Evolutionary conservation across 2,329 filamentous ascomycete species (phyloP), one percentile per base, ranked within the genome.

Genomic region (Cylindrodendrum hubeiense): DNA sequence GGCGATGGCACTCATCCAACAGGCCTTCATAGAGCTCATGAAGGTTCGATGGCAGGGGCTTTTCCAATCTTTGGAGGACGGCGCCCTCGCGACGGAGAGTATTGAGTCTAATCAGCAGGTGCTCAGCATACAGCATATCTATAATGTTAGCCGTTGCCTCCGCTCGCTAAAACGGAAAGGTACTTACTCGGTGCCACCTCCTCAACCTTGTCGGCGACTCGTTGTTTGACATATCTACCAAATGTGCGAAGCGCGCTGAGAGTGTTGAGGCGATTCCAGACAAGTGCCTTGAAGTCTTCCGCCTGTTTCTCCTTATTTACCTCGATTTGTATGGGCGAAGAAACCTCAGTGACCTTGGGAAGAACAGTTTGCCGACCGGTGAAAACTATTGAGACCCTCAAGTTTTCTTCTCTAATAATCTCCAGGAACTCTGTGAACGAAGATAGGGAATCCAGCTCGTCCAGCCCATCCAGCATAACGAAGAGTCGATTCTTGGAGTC

Each of bases 41-140:
- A 2, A 76, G 69, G 0, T 58, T 66, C 0, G 68, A 62, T 4
- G 79, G 71, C 2, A 75, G 44, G 0, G 70, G 58, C 19, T 73
- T 70, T 0, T 73, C 65, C 0, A 81, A 55, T 2, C 71, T 62
- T n/a, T 76, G 70, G 1, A 79, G 67, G 0, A 79, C 74, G 0
- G 77, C 75, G 5, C 75, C 72, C 53, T 80, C 78, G 0, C 79
- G 74, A 1, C 76, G 75, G 1, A 81, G 67, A 8, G 70, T 63
- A 8, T 78, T 71, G 4, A 81, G 64, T 0, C 76, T 67, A 7
- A 65, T 44, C 0, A 82, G 69, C 26, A 80, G 70, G n/a, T 80
- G 77, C 24, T 81, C 75, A 0, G 76, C 75, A 33, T 80, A 81
- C 1, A 80, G 70, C 68, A 81, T 74, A 22, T 76, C 77, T 79